These are phyloP conservation scores for Actinomortierella wolfii DNA, from an alignment of 371 early-diverging fungal species.

Conservation along the genomic window DNA sequence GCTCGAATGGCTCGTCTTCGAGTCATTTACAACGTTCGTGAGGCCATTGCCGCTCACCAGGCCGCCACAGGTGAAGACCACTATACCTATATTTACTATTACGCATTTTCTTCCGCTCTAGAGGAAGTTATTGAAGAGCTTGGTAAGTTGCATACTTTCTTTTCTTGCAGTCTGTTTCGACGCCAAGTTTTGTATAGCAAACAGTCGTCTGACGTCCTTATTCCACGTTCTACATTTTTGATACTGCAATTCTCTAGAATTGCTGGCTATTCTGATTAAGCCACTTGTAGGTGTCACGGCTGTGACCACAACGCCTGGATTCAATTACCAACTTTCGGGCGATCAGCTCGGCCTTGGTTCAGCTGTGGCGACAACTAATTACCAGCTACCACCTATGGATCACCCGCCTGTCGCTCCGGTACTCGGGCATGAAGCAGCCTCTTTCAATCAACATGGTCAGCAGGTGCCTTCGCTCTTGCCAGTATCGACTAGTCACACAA, in stretches of 20 bases:
- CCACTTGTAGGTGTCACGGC: slow-evolving; percentile 39
- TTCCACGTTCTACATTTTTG: too few species aligned
- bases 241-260: slow-evolving; percentile 9
- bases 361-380: slow-evolving; percentile 7
- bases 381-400: too few species aligned
- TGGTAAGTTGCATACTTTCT: slow-evolving; percentile 24
- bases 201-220: background rate
- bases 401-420: too few species aligned
- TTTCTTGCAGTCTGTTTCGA: background rate
- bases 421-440: too few species aligned
- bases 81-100: slow-evolving; percentile 46
- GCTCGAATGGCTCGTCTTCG: slow-evolving; percentile 56
- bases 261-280: slow-evolving; percentile 39
- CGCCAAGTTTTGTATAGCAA: background rate
- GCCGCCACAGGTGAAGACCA: slow-evolving; percentile 36
- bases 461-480: too few species aligned
- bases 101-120: slow-evolving; percentile 39
- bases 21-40: slow-evolving; percentile 53
- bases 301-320: slow-evolving; percentile 9
- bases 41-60: slow-evolving; percentile 33
- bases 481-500: too few species aligned
- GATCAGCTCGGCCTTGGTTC: slow-evolving; percentile 15
- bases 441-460: too few species aligned
- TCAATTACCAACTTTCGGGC: background rate
- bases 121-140: slow-evolving; percentile 67